These are phyloP conservation scores for Verticillium klebahnii DNA, from an alignment of 2,329 filamentous ascomycete species.

Conservation along the genomic window DNA sequence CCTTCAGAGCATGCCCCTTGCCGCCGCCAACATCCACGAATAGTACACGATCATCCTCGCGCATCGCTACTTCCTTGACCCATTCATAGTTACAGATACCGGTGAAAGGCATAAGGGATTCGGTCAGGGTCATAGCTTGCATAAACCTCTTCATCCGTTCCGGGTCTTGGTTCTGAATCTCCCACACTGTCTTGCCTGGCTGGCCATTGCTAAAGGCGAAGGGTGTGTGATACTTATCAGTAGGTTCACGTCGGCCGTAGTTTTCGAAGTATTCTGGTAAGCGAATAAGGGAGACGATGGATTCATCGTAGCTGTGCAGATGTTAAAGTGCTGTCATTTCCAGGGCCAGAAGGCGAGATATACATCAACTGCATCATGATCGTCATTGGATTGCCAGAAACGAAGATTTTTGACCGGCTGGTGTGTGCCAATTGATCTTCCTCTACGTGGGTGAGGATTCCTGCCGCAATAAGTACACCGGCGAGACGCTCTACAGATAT, in stretches of 20 bases:
- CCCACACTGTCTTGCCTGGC: slow-evolving; percentile 24
- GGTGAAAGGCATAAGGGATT: slow-evolving; percentile 16
- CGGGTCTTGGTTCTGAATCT: slow-evolving; percentile 19
- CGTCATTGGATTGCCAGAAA: slow-evolving; percentile 7
- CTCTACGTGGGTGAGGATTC: slow-evolving; percentile 13
- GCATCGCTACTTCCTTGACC: slow-evolving; percentile 9
- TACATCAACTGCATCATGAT: slow-evolving; percentile 12
- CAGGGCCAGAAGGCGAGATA: neutral
- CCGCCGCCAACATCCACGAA: slow-evolving; percentile 30
- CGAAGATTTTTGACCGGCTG: slow-evolving; percentile 11
- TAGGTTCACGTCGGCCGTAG: slow-evolving; percentile 25
- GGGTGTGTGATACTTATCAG: slow-evolving; percentile 17
- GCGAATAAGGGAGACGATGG: slow-evolving; percentile 14
- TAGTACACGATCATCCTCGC: slow-evolving; percentile 10
- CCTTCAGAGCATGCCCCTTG: slow-evolving; percentile 19
- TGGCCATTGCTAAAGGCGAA: slow-evolving; percentile 21
- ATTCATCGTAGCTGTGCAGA: slow-evolving; percentile 18
- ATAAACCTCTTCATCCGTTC: slow-evolving; percentile 21
- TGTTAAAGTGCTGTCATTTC: too few relatives aligned
- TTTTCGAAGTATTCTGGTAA: slow-evolving; percentile 26
- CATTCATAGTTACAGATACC: slow-evolving; percentile 26
- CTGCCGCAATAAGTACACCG: slow-evolving; percentile 14
- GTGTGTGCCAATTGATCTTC: slow-evolving; percentile 18
- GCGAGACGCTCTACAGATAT: slow-evolving; percentile 12
- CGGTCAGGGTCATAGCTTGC: slow-evolving; percentile 20